These are phyloP conservation scores for Apiospora marii DNA, from an alignment of 2,329 filamentous ascomycete genomes.

Conservation along the genomic window DNA sequence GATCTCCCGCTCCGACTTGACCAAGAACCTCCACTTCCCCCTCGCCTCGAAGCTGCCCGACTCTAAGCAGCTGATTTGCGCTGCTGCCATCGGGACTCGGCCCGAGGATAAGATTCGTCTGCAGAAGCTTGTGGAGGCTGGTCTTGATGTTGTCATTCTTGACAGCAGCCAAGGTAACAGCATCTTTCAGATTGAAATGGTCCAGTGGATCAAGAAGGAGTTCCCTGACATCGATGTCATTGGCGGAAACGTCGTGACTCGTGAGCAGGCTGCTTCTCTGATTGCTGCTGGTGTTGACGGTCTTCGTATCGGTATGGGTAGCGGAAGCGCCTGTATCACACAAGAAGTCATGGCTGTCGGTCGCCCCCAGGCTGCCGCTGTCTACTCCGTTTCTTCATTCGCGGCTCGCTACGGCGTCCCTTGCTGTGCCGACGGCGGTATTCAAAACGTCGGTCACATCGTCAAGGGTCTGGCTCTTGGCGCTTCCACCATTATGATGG, in stretches of 20 bases:
- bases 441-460: slow-evolving; percentile 98
- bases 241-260: slow-evolving; percentile 97
- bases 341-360: slow-evolving; percentile 99
- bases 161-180: slow-evolving; percentile 98
- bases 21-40: slow-evolving; percentile 98
- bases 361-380: slow-evolving; percentile 91
- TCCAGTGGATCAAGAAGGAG: slow-evolving; percentile 91
- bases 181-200: slow-evolving; percentile 98
- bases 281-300: slow-evolving; percentile 96
- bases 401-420: slow-evolving; percentile 94
- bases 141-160: slow-evolving; percentile 92
- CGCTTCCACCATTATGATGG: slow-evolving; percentile 98
- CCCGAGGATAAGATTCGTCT: slow-evolving; percentile 91
- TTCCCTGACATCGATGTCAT: slow-evolving; percentile 92
- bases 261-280: slow-evolving; percentile 90
- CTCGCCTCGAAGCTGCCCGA: slow-evolving; percentile 94
- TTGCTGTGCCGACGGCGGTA: slow-evolving; percentile 96
- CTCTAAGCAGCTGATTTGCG: slow-evolving; percentile 97
- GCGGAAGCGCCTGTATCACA: slow-evolving; percentile 96
- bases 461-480: slow-evolving; percentile 97
- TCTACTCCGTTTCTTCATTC: slow-evolving; percentile 89
- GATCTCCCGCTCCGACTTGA: slow-evolving; percentile 93
- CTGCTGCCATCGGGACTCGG: slow-evolving; percentile 93
- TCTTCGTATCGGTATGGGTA: slow-evolving; percentile 98
- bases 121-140: slow-evolving; percentile 88